These are phyloP conservation scores for Didymella lethalis DNA, from an alignment of 2,329 filamentous ascomycete species.

Conservation along the genomic window DNA sequence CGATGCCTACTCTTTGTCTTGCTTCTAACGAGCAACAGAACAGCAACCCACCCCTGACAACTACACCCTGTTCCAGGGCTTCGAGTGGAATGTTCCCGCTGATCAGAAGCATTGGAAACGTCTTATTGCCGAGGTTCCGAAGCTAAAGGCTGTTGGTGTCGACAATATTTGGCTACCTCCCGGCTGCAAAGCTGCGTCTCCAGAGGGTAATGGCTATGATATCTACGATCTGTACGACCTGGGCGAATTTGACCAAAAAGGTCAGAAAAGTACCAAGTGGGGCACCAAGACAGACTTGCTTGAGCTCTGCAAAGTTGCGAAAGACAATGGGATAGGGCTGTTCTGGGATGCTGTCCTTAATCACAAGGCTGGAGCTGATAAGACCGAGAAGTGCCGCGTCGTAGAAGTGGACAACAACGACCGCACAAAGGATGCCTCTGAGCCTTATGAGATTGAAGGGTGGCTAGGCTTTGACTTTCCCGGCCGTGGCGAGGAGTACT, in stretches of 20 bases:
- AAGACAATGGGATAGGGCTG: slow-evolving; percentile 63
- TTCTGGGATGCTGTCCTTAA: slow-evolving; percentile 77
- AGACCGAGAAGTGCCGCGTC: slow-evolving; percentile 67
- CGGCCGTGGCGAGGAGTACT: slow-evolving; percentile 67
- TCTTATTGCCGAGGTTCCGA: slow-evolving; percentile 60
- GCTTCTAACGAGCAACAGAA: slow-evolving; percentile 31
- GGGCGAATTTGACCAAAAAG: slow-evolving; percentile 78
- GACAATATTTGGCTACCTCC: slow-evolving; percentile 69
- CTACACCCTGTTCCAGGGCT: slow-evolving; percentile 69
- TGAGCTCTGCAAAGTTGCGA: slow-evolving; percentile 60
- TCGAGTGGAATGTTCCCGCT: slow-evolving; percentile 75
- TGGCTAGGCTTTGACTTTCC: slow-evolving; percentile 74
- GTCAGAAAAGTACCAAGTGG: slow-evolving; percentile 70
- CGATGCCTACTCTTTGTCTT: not conserved
- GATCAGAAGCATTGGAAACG: slow-evolving; percentile 68
- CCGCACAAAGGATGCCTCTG: slow-evolving; percentile 62
- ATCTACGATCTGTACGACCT: slow-evolving; percentile 74
- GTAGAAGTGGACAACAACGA: slow-evolving; percentile 70
- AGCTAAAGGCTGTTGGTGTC: slow-evolving; percentile 67
- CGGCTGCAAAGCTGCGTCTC: slow-evolving; percentile 71
- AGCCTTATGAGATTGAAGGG: slow-evolving; percentile 69
- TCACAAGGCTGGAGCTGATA: slow-evolving; percentile 74
- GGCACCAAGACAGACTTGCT: slow-evolving; percentile 69
- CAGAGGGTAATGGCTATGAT: slow-evolving; percentile 68
- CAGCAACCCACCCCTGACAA: slow-evolving; percentile 45